These are phyloP conservation scores for Solanum chaucha DNA, from an alignment of 257 asterid species.

Conservation along the genomic window DNA sequence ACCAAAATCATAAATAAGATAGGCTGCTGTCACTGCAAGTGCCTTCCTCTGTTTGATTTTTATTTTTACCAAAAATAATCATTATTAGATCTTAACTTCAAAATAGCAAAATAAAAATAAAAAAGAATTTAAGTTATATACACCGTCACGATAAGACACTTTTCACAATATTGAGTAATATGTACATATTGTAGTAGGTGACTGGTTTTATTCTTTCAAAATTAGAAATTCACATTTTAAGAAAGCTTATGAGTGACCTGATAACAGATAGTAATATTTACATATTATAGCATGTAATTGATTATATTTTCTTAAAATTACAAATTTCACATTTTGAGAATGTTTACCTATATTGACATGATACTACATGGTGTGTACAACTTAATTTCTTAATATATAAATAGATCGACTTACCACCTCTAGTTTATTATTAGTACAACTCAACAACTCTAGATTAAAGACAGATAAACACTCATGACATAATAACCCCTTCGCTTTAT, in stretches of 20 bases:
- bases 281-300: not conserved
- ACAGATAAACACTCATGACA: not conserved
- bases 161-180: not conserved
- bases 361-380: not conserved
- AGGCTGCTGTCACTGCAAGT: slow-evolving; percentile 41
- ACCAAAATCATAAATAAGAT: slow-evolving; percentile 62
- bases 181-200: not conserved
- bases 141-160: not conserved
- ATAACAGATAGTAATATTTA: not conserved
- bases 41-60: slow-evolving; percentile 45
- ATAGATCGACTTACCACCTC: not conserved
- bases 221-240: too few relatives aligned
- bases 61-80: not conserved
- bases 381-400: not conserved
- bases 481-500: not conserved
- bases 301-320: not conserved
- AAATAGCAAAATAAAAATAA: not conserved
- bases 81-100: not conserved
- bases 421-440: not conserved
- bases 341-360: not conserved
- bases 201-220: not conserved
- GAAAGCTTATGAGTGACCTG: not conserved
- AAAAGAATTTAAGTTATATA: not conserved
- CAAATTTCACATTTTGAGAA: not conserved
- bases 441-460: not conserved